Percentiles rank a stretch among this genome's conserved stretches.
These are phyloP conservation scores for Vitis hybrid DNA, from an alignment of 177 flowering plant genomes.

Conservation along the genomic window DNA sequence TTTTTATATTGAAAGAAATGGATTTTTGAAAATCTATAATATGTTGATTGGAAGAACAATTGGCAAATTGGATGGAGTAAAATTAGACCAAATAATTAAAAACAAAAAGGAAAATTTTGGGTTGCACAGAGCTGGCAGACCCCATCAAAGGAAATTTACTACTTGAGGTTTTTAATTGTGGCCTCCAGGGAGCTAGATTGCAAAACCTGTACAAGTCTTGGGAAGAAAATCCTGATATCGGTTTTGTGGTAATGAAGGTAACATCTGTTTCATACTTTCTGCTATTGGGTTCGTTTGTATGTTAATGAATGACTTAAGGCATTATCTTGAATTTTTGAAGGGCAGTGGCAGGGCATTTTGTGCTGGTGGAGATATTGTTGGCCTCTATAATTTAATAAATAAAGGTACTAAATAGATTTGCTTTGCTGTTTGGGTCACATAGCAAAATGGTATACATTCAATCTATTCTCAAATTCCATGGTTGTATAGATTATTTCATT, in stretches of 20 bases:
- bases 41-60: too few relatives aligned
- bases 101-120: background rate
- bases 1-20: too few relatives aligned
- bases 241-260: conserved; percentile 63
- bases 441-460: background rate
- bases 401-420: conserved; percentile 32
- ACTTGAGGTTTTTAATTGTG: background rate
- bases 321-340: conserved; percentile 29
- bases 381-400: conserved; percentile 41
- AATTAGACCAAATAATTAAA: too few relatives aligned
- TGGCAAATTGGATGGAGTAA: too few relatives aligned
- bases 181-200: conserved; percentile 48
- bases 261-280: background rate
- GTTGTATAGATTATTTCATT: too few relatives aligned
- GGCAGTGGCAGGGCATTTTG: conserved; percentile 74
- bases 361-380: conserved; percentile 75
- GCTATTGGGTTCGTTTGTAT: background rate
- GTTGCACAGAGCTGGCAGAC: too few relatives aligned
- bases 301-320: background rate
- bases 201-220: conserved; percentile 44
- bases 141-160: background rate
- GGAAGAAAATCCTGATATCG: conserved; percentile 62
- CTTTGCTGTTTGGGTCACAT: background rate
- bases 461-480: background rate
- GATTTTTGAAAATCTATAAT: too few relatives aligned